Evolutionary conservation across 2,329 filamentous ascomycete genomes (phyloP).

Genomic region (Colletotrichum euphorbiae): DNA sequence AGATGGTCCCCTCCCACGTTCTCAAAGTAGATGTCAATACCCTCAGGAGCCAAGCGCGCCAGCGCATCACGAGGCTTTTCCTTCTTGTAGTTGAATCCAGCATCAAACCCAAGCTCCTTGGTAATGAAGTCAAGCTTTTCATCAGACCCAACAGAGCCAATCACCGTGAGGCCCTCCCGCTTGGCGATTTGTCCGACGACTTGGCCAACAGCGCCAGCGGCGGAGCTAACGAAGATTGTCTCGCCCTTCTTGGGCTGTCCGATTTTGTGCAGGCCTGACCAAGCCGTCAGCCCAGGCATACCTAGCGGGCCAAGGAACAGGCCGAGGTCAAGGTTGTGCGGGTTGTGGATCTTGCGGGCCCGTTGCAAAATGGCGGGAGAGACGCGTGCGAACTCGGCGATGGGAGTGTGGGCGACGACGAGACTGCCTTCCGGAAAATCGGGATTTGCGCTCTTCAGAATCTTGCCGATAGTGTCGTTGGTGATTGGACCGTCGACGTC

Average conservation of each 20-base stretch:
- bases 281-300: conserved; percentile 74
- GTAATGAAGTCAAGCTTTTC: conserved; percentile 78
- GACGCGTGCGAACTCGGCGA: conserved; percentile 71
- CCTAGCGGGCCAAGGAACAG: conserved; percentile 78
- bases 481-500: conserved; percentile 71
- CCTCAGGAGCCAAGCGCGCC: conserved; percentile 77
- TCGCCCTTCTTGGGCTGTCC: conserved; percentile 73
- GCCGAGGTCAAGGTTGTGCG: conserved; percentile 71
- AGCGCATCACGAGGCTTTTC: conserved; percentile 78
- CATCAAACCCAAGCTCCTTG: conserved; percentile 64
- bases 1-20: conserved; percentile 66
- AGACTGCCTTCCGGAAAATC: conserved; percentile 62
- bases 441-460: conserved; percentile 75
- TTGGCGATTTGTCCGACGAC: conserved; percentile 89
- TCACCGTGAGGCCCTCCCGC: conserved; percentile 80
- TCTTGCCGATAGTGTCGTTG: conserved; percentile 73
- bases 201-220: conserved; percentile 85
- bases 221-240: conserved; percentile 85
- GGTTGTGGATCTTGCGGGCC: conserved; percentile 68
- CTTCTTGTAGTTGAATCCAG: conserved; percentile 89
- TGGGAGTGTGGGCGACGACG: conserved; percentile 60
- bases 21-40: conserved; percentile 77
- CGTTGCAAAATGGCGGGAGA: conserved; percentile 10
- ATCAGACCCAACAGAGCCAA: conserved; percentile 85
- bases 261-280: conserved; percentile 75